A percentile compares a stretch with the other conserved stretches of the same genome.
Conservation (phyloP, 805 yeast genomes). For the Danielia reshetovae region DNA sequence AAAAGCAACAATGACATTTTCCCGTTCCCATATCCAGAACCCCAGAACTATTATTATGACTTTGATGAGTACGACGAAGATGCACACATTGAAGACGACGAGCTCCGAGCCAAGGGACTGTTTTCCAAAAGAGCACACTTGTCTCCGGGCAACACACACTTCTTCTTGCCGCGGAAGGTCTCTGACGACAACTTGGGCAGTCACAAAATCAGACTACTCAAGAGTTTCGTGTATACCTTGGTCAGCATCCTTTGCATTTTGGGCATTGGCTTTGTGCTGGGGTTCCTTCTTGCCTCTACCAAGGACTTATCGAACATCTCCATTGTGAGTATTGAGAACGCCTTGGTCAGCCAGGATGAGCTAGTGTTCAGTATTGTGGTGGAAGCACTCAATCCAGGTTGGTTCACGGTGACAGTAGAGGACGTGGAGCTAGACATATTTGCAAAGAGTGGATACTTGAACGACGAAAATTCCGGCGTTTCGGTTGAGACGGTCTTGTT, state of each 20-base stretch:
- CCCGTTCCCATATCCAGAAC: conserved; percentile 33
- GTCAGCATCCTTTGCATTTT: conserved; percentile 48
- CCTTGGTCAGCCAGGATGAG: conserved; percentile 80
- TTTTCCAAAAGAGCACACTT: conserved; percentile 17
- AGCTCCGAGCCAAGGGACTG: conserved; percentile 1
- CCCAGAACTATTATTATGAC: conserved; percentile 31
- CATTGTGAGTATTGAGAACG: conserved; percentile 59
- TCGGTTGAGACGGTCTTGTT: conserved; percentile 63
- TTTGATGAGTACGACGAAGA: conserved; percentile 40
- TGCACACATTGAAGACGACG: conserved; percentile 12
- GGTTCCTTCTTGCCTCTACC: conserved; percentile 80
- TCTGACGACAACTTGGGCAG: conserved; percentile 13
- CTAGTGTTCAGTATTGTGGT: conserved; percentile 73
- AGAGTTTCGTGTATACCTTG: conserved; percentile 40
- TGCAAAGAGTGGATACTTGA: conserved; percentile 60
- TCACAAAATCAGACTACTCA: conserved; percentile 20
- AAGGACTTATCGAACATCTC: conserved; percentile 72
- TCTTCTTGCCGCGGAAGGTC: conserved; percentile 28
- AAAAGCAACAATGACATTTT: conserved; percentile 21
- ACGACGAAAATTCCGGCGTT: conserved; percentile 1
- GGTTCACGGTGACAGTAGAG: conserved; percentile 59
- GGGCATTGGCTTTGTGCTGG: conserved; percentile 72
- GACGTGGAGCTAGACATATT: conserved; percentile 79
- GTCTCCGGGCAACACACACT: conserved; percentile 21
- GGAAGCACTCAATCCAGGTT: conserved; percentile 84